Evolutionary conservation across 495 filamentous ascomycete species (phyloP), one percentile per base, ranked within the genome.

Genomic region (Penicillium roqueforti): DNA sequence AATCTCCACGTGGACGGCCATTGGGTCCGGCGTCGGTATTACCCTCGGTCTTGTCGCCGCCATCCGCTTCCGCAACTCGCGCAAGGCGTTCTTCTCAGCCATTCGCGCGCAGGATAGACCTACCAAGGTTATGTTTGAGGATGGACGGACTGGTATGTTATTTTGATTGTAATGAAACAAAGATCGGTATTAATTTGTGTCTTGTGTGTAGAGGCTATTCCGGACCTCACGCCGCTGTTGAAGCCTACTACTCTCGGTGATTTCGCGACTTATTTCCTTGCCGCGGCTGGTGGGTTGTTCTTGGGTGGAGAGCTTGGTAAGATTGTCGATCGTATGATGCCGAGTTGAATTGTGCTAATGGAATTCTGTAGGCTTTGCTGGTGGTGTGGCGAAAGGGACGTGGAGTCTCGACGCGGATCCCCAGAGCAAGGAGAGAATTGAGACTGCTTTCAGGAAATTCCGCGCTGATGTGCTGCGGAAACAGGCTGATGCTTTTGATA

Each of bases 391-490:
- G 10, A 70, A 74, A 6, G 83, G 78, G 9, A 73, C 74, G 29
- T 66, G 78, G 18, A 68, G 61, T 3, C 80, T 89, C 47, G 71
- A 66, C 0, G 56, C 58, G 18, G 83, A 89, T 63, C 72, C 81
- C 0, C 81, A 82, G 45, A 67, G 69, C 11, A 71, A 70, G 56
- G 64, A 70, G 62, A 67, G 86, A 48, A 82, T 89, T 36, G 81
- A 87, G 68, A 74, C 60, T n/a, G 86, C 85, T 0, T 88, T 87
- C 51, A 69, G 77, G 51, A 76, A 71, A 44, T 87, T 85, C 61
- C 78, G 76, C 38, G 80, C 80, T 0, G 85, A 88, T 67, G 73
- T 80, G 14, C 63, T 88, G 53, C 74, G 81, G 51, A 75, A 72
- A 48, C 73, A 87, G 62, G 74, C 83, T 1, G 72, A 83, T 55